phyloP scores from a whole-genome alignment of 1,139 yeast species.

The Yamadazyma friedrichii region DNA sequence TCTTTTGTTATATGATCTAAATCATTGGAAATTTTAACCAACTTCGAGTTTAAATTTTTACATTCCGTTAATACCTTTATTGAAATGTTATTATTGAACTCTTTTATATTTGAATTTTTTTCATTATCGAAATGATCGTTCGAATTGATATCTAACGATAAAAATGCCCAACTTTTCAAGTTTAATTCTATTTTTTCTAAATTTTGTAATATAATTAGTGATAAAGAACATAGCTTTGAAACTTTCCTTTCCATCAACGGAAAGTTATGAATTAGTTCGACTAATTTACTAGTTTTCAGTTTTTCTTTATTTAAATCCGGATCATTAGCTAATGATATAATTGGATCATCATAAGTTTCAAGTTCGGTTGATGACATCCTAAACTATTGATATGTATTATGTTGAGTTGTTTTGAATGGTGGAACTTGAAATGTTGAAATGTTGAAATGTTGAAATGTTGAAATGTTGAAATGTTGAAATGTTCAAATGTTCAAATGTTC shows the following conservation, averaged over 20 bases:
- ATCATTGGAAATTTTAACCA: slow-evolving; percentile 43
- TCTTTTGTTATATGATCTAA: slow-evolving; percentile 46
- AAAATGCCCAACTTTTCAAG: slow-evolving; percentile 55
- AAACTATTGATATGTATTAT: background rate
- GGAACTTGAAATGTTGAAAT: no score
- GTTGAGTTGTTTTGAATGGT: no score
- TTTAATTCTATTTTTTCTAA: slow-evolving; percentile 49
- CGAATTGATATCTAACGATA: slow-evolving; percentile 53
- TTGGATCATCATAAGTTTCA: slow-evolving; percentile 44
- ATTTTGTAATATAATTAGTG: slow-evolving; percentile 48
- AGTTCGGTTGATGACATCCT: slow-evolving; percentile 17
- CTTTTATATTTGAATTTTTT: slow-evolving; percentile 30
- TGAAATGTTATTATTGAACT: slow-evolving; percentile 48
- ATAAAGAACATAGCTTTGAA: slow-evolving; percentile 50
- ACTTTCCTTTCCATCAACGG: slow-evolving; percentile 44
- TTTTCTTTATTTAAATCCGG: slow-evolving; percentile 48
- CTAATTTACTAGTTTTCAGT: slow-evolving; percentile 39
- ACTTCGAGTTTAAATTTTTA: slow-evolving; percentile 42
- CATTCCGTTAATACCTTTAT: slow-evolving; percentile 49
- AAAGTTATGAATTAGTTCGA: slow-evolving; percentile 43
- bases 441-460: no score
- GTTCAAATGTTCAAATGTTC: no score
- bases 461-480: no score
- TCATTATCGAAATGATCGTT: slow-evolving; percentile 34
- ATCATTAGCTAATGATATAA: slow-evolving; percentile 46